Conservation (phyloP, 2,329 filamentous ascomycete species). For the Blumeria hordei region DNA sequence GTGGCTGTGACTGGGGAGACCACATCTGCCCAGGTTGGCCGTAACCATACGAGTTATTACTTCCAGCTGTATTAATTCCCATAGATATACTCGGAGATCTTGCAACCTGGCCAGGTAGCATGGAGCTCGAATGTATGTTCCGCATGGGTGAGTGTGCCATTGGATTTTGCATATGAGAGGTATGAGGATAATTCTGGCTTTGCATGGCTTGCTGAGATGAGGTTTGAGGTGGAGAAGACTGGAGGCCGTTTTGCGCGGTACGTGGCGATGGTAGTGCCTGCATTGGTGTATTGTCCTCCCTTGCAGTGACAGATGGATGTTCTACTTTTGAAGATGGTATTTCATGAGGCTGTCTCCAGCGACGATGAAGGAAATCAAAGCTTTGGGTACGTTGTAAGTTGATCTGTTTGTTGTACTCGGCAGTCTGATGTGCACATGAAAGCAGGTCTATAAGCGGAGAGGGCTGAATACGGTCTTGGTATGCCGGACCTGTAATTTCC, state of each 20-base stretch:
- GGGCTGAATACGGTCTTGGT: conserved; percentile 65
- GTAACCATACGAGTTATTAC: conserved; percentile 33
- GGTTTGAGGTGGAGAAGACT: conserved; percentile 9
- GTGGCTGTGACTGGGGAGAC: conserved; percentile 38
- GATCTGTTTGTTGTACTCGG: conserved; percentile 72
- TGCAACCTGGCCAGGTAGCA: conserved; percentile 34
- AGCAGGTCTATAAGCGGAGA: conserved; percentile 57
- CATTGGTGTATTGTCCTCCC: conserved; percentile 23
- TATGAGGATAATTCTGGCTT: conserved; percentile 41
- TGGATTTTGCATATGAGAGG: conserved; percentile 46
- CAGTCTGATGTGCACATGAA: conserved; percentile 66
- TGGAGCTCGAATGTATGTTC: conserved; percentile 35
- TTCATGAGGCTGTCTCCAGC: conserved; percentile 70
- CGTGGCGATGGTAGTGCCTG: conserved; percentile 34
- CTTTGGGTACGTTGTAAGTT: conserved; percentile 61
- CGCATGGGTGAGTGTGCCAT: conserved; percentile 52
- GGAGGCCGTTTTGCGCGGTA: conserved; percentile 26
- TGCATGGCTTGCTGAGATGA: conserved; percentile 20
- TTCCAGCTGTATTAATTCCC: conserved; percentile 18
- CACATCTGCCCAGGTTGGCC: conserved; percentile 36
- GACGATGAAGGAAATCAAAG: conserved; percentile 51
- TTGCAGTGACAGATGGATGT: conserved; percentile 16
- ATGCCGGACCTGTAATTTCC: conserved; percentile 67
- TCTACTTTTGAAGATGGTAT: conserved; percentile 29
- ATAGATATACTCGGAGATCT: conserved; percentile 36